Evolutionary conservation across 257 asterid species (phyloP).

Genomic region (Perilla frutescens): DNA sequence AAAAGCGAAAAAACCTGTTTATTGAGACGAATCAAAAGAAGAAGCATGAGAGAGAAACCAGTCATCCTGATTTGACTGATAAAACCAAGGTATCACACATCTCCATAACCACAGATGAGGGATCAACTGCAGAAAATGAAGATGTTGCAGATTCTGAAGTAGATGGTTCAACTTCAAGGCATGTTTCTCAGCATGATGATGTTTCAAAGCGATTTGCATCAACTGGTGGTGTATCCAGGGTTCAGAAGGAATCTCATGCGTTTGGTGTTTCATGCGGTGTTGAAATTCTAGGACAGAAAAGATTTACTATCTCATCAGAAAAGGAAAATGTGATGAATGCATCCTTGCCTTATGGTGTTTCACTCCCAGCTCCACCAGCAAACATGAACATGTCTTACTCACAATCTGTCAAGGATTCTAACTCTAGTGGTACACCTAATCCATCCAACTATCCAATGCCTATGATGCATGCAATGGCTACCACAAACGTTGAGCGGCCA

Average conservation of each 20-base stretch:
- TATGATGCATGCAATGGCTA: conserved; percentile 63
- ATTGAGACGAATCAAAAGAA: conserved; percentile 61
- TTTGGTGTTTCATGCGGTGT: conserved; percentile 59
- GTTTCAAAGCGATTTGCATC: conserved; percentile 46
- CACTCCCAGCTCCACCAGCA: conserved; percentile 55
- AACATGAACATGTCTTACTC: conserved; percentile 66
- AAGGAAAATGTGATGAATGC: conserved; percentile 62
- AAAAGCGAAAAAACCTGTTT: conserved; percentile 66
- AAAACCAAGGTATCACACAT: conserved; percentile 76
- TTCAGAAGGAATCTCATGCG: conserved; percentile 57
- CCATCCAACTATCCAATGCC: conserved; percentile 59
- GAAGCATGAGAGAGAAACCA: conserved; percentile 65
- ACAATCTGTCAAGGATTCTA: conserved; percentile 58
- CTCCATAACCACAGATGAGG: conserved; percentile 91
- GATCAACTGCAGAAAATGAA: conserved; percentile 95
- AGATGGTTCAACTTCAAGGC: conserved; percentile 80
- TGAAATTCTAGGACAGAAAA: conserved; percentile 70
- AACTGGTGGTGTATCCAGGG: conserved; percentile 49
- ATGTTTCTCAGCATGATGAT: conserved; percentile 58
- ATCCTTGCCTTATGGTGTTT: conserved; percentile 53
- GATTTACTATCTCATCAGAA: conserved; percentile 70
- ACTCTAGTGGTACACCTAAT: conserved; percentile 46
- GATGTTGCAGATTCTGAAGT: conserved; percentile 97
- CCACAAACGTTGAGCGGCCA: conserved; percentile 57
- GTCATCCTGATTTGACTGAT: conserved; percentile 53